A percentile compares a stretch with the other conserved stretches of the same genome.
Evolutionary conservation across 768 basidiomycete species (phyloP).

Genomic region (Pleurotus citrinopileatus): DNA sequence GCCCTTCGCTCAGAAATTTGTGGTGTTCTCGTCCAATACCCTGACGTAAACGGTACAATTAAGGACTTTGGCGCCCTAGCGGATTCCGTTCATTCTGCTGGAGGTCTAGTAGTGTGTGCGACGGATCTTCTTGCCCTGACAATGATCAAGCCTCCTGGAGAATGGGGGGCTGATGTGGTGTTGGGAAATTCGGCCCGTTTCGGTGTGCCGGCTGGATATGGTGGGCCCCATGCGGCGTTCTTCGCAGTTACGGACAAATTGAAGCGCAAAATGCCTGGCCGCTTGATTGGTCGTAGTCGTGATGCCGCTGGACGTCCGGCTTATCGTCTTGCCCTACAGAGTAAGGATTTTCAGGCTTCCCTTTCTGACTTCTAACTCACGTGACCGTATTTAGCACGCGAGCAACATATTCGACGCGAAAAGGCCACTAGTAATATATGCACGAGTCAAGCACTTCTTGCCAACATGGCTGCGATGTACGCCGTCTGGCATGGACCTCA

Average conservation of each 20-base stretch:
- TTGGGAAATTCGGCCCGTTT: slow-evolving; percentile 95
- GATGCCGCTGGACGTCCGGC: slow-evolving; percentile 84
- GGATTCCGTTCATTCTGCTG: slow-evolving; percentile 62
- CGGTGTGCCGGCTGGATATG: slow-evolving; percentile 96
- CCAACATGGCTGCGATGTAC: slow-evolving; percentile 99
- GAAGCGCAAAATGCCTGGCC: slow-evolving; percentile 99
- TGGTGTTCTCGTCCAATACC: slow-evolving; percentile 92
- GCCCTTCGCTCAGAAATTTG: slow-evolving; percentile 62
- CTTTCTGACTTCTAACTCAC: background rate
- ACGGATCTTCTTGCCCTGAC: slow-evolving; percentile 93
- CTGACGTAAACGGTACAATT: slow-evolving; percentile 83
- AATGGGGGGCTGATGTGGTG: slow-evolving; percentile 98
- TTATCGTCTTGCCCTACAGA: slow-evolving; percentile 92
- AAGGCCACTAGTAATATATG: slow-evolving; percentile 99
- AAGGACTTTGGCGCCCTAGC: slow-evolving; percentile 70
- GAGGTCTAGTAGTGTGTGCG: slow-evolving; percentile 83
- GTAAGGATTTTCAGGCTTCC: slow-evolving; percentile 44
- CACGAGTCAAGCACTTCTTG: slow-evolving; percentile 94
- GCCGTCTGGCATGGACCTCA: slow-evolving; percentile 94
- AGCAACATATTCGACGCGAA: slow-evolving; percentile 96
- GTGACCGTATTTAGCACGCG: slow-evolving; percentile 61
- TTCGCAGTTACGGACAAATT: slow-evolving; percentile 90
- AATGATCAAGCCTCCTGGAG: slow-evolving; percentile 91
- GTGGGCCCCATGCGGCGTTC: slow-evolving; percentile 96
- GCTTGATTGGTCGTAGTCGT: slow-evolving; percentile 87